phyloP scores from a whole-genome alignment of 306 rosid genomes.

The Vicia sativa region DNA sequence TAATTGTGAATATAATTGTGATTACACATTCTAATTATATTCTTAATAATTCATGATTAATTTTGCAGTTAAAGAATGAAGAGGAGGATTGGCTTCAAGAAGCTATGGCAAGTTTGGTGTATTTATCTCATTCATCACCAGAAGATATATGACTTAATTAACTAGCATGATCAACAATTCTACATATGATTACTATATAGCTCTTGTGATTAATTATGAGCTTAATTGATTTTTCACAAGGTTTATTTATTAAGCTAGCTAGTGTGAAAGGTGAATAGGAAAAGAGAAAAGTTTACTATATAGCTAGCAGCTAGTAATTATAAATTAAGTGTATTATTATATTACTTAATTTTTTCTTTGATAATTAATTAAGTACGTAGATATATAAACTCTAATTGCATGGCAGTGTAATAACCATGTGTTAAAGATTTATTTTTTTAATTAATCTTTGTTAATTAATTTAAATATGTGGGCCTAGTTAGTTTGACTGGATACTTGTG shows the following conservation, averaged over 20 bases:
- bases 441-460: constrained; percentile 13
- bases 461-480: constrained; percentile 33
- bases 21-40: not conserved
- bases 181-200: constrained; percentile 3
- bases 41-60: not conserved
- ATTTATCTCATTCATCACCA: constrained; percentile 60
- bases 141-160: constrained; percentile 40
- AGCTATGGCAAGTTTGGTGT: constrained; percentile 68
- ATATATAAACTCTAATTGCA: constrained; percentile 48
- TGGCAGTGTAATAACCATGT: constrained; percentile 41
- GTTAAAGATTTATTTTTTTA: constrained; percentile 37
- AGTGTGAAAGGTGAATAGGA: constrained; percentile 36
- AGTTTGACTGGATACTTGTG: constrained; percentile 46
- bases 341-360: constrained; percentile 22
- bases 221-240: not conserved
- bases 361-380: constrained; percentile 42
- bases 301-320: constrained; percentile 12
- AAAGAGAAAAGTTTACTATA: not conserved
- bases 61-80: constrained; percentile 64
- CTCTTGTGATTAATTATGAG: constrained; percentile 28
- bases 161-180: constrained; percentile 12
- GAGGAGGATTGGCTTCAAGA: constrained; percentile 89
- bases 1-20: not conserved
- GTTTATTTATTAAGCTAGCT: constrained; percentile 15
- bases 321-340: constrained; percentile 22